Conservation (phyloP, 352 stramenopile genomes). For the Phytopythium aichiense region DNA sequence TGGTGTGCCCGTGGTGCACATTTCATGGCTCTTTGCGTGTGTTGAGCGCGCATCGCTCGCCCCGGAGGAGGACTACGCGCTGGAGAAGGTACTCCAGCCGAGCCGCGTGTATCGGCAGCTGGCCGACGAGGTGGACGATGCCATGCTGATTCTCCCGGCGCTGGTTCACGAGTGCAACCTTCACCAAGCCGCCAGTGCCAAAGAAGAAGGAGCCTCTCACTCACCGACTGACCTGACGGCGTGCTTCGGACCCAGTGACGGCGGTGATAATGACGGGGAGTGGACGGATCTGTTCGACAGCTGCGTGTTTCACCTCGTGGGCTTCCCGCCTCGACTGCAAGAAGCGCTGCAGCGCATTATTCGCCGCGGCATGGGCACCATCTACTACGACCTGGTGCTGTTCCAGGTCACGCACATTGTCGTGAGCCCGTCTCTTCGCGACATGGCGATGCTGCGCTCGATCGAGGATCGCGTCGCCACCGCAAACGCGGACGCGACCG, state of each 20-base stretch:
- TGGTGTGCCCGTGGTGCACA: conserved; percentile 60
- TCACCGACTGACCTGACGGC: background rate
- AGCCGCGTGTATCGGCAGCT: conserved; percentile 34
- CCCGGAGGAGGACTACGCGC: conserved; percentile 42
- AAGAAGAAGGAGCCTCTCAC: background rate
- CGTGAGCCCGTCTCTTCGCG: conserved; percentile 45
- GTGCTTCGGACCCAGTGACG: conserved; percentile 1
- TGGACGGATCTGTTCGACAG: conserved; percentile 65
- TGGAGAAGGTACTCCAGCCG: conserved; percentile 31
- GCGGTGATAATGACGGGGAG: conserved; percentile 14
- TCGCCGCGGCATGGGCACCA: conserved; percentile 63
- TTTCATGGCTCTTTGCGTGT: conserved; percentile 72
- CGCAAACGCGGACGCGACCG: conserved; percentile 17
- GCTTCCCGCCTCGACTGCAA: conserved; percentile 41
- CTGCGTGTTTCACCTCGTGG: conserved; percentile 56
- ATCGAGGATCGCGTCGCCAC: conserved; percentile 29
- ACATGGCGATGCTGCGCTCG: conserved; percentile 24
- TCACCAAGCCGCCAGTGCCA: background rate
- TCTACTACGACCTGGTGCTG: conserved; percentile 54
- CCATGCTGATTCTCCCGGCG: conserved; percentile 19
- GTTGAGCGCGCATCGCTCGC: conserved; percentile 39
- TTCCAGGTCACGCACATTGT: conserved; percentile 66
- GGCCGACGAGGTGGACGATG: conserved; percentile 29
- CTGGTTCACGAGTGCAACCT: conserved; percentile 23
- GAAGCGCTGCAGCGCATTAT: conserved; percentile 41